Percentiles rank a stretch among this genome's conserved stretches.
These are phyloP conservation scores for Pontederia paniculata DNA, from an alignment of 176 grass and related monocot species.

Conservation along the genomic window DNA sequence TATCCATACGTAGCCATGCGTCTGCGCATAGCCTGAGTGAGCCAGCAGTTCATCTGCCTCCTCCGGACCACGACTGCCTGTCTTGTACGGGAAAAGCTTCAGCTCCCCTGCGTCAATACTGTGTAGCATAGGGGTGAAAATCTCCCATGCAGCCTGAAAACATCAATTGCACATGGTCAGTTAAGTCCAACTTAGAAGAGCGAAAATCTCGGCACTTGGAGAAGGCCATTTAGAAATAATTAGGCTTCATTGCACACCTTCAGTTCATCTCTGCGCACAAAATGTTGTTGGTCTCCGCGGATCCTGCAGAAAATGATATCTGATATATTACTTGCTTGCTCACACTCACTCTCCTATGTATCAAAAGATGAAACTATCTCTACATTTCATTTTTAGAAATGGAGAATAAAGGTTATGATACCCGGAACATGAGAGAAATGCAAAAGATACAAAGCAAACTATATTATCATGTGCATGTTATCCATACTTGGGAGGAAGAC, in stretches of 20 bases:
- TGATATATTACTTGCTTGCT: not conserved
- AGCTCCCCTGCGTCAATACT: conserved; percentile 58
- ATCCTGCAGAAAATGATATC: conserved; percentile 45
- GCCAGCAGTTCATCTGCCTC: conserved; percentile 73
- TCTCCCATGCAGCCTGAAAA: conserved; percentile 90
- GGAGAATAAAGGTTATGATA: too few species aligned
- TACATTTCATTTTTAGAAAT: too few species aligned
- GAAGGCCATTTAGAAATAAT: not conserved
- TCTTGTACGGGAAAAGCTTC: conserved; percentile 50
- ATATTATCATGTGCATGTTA: too few species aligned
- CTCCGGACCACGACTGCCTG: conserved; percentile 72
- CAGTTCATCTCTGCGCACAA: conserved; percentile 91
- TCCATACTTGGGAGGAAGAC: too few species aligned
- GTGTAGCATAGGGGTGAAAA: conserved; percentile 89
- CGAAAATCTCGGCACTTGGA: not conserved
- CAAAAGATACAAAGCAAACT: too few species aligned
- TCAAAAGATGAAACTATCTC: too few species aligned
- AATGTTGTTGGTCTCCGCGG: conserved; percentile 94
- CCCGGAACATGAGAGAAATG: too few species aligned
- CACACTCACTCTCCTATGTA: too few species aligned
- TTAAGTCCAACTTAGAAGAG: not conserved
- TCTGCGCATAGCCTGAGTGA: conserved; percentile 72
- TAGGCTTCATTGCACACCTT: conserved; percentile 27
- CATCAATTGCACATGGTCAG: not conserved
- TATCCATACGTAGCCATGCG: conserved; percentile 88